Conservation (phyloP, 352 stramenopile genomes). For the Globisporangium radiosum region DNA sequence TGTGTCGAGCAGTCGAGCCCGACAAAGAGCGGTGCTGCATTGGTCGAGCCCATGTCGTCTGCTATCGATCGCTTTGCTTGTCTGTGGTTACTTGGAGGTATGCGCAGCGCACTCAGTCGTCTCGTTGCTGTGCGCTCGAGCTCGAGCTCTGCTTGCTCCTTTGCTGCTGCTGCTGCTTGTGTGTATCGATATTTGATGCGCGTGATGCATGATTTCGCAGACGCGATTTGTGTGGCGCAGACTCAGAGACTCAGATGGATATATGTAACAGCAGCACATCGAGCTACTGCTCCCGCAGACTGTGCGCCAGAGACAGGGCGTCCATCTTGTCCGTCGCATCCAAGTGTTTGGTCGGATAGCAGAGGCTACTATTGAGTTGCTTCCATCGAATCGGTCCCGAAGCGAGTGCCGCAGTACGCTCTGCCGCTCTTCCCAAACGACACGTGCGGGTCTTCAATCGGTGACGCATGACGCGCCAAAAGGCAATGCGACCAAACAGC, state of each 20-base stretch:
- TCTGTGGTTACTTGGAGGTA: not conserved
- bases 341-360: not conserved
- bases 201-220: too few species aligned
- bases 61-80: not conserved
- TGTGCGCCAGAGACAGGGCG: too few species aligned
- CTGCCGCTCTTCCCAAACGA: not conserved
- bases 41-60: not conserved
- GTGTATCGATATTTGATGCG: too few species aligned
- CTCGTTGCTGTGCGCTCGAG: too few species aligned
- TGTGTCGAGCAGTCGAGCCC: conserved; percentile 83
- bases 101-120: too few species aligned
- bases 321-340: not conserved
- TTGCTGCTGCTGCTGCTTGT: too few species aligned
- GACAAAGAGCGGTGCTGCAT: conserved; percentile 27
- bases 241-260: too few species aligned
- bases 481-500: not conserved
- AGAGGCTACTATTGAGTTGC: not conserved
- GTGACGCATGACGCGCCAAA: conserved; percentile 1
- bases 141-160: too few species aligned
- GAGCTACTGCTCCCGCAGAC: too few species aligned
- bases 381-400: not conserved
- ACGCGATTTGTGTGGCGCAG: too few species aligned
- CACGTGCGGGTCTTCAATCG: conserved; percentile 7
- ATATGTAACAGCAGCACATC: too few species aligned
- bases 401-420: conserved; percentile 1